Base-by-base conservation (phyloP, 129 eudicot genomes). In the Lactuca saligna region DNA sequence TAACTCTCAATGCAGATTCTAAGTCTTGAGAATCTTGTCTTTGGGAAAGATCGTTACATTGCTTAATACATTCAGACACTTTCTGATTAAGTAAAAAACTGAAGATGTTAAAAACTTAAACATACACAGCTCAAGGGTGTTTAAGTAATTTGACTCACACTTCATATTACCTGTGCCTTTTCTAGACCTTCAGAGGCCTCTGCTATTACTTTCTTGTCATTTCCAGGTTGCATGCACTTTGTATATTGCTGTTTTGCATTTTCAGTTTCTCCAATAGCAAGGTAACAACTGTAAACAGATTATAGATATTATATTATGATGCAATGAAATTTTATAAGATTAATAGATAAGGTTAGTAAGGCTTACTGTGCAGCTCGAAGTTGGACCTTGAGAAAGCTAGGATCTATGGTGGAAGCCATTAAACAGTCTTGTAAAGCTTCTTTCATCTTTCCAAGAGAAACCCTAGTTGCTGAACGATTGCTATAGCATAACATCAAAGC, bases 161-260 rank as follows among this genome's bases (percentile, higher is more conserved):
- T 35, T 3, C 35, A 63, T 58, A 31, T 38, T 87, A 93, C 97
- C 97, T 87, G 88, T 54, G 87, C 80, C 77, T 89, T 89, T 62
- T 89, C 95, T 54, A 89, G 73, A 61, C 97, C 97, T 76, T 89
- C 93, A 34, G 99, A 89, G 51, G 89, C 99, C 75, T 93, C 99
- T 54, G 75, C 62, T 54, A 85, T 13, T 57, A 87, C 68, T 67
- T 93, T 93, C 68, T 69, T 78, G 83, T 89, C 96, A 58, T 57
- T 50, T 74, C 85, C 86, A 25, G 72, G 68, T 61, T 87, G 85
- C 84, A 93, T 82, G 80, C 91, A 89, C 77, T 83, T 86, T 69
- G 62, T 75, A 61, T 81, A 87, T 73, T 85, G 85, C 69, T 37
- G 38, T 38, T 80, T 81, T 56, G 99, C 99, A 58, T 83, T 82